Percentiles rank a stretch among this genome's conserved stretches.
Conservation (phyloP, 805 yeast genomes). For the Kuraishia hungarica region DNA sequence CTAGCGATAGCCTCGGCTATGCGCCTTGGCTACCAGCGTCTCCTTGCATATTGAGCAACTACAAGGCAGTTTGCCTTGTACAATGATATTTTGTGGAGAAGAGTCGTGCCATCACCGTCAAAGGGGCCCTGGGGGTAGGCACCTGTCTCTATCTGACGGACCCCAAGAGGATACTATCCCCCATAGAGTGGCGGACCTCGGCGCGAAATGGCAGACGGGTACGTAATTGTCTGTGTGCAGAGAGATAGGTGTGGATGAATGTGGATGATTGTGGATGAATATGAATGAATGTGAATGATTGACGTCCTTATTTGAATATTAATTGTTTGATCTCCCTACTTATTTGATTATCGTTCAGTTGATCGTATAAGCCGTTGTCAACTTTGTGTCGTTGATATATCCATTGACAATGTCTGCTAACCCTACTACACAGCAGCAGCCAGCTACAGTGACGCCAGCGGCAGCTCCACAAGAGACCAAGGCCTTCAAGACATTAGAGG, state of each 20-base stretch:
- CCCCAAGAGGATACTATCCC: no score
- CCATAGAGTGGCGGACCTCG: background rate
- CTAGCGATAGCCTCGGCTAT: no score
- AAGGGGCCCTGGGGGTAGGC: no score
- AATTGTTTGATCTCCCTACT: no score
- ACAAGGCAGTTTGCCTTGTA: no score
- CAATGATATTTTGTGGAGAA: background rate
- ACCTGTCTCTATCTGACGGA: no score
- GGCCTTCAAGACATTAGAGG: conserved; percentile 69
- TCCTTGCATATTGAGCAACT: no score
- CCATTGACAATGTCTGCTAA: background rate
- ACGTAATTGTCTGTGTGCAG: background rate
- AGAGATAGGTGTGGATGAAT: background rate
- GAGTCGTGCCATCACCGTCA: background rate
- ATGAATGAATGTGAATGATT: background rate
- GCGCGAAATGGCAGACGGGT: background rate
- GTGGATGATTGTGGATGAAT: background rate
- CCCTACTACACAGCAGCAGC: background rate
- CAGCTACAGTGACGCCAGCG: background rate
- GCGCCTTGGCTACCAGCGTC: no score
- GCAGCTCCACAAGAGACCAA: conserved; percentile 14
- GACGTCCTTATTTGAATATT: no score
- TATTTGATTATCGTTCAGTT: background rate
- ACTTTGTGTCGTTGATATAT: no score
- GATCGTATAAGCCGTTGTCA: no score